Percentiles rank a stretch among this genome's conserved stretches.
Conservation (phyloP, 1,139 yeast species). For the Zygosaccharomyces pseudobailii region DNA sequence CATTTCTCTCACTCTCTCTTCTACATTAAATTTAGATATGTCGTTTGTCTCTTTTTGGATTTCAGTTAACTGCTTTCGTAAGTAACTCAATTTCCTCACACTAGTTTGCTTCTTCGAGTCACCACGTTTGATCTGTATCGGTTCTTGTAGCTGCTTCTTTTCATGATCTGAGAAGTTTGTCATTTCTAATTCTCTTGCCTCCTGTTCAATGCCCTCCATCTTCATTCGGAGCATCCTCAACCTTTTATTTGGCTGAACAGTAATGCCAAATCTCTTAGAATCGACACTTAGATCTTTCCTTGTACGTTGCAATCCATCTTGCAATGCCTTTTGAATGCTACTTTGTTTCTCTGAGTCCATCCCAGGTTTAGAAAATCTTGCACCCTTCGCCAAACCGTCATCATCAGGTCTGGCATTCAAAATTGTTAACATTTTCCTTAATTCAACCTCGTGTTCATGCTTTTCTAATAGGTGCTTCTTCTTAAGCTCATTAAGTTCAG, state of each 20-base stretch:
- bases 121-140: constrained; percentile 14
- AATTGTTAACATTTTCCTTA: constrained; percentile 76
- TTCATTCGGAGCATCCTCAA: constrained; percentile 71
- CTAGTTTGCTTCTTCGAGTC: constrained; percentile 30
- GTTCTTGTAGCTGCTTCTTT: constrained; percentile 21
- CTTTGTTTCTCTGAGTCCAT: constrained; percentile 27
- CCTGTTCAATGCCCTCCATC: constrained; percentile 80
- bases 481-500: constrained; percentile 68
- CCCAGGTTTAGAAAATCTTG: constrained; percentile 10
- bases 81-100: constrained; percentile 42
- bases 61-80: constrained; percentile 54
- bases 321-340: constrained; percentile 36
- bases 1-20: constrained; percentile 47
- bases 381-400: constrained; percentile 16
- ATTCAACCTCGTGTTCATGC: constrained; percentile 83
- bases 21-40: constrained; percentile 58
- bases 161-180: constrained; percentile 60
- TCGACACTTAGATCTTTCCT: constrained; percentile 28
- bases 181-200: constrained; percentile 84
- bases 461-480: constrained; percentile 67
- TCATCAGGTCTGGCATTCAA: constrained; percentile 37
- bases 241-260: constrained; percentile 67
- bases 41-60: constrained; percentile 72
- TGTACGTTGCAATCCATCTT: constrained; percentile 36
- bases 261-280: constrained; percentile 38